Base-by-base conservation (phyloP, 2,329 filamentous ascomycete species). In the Penicillium sclerotiorum region DNA sequence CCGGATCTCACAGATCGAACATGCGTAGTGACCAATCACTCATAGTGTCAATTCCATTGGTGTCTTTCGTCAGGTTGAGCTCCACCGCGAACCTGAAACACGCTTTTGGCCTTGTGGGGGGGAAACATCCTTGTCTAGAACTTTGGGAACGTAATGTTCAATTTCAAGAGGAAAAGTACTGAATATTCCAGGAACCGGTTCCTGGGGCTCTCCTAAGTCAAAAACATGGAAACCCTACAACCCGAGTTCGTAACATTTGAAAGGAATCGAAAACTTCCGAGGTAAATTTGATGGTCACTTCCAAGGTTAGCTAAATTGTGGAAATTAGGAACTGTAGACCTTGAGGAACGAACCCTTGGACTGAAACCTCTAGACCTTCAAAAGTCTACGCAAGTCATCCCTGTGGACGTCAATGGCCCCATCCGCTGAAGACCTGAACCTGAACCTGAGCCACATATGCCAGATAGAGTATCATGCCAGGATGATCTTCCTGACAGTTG, bases 81-180 rank as follows among this genome's bases (percentile, higher is more conserved):
- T 57, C 56, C 56, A 59, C 56, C 49, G 36, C 5, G 33, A 12
- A 52, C 39, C 46, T 59, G 57, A 59, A 58, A 59, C 55, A 57
- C 48, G 43, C 49, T 41, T 32, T 32, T 42, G 33, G 43, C 52
- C 48, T 54, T 55, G 52, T 57, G 55, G 55, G 27, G 40, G 3
- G 25, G 3, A 3, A 13, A 35, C 15, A 13, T 15, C 27, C 39
- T 6, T 15, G 20, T 40, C 20, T 18, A 28, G 39, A 28, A 12
- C 12, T 28, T 12, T 9, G 32, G 15, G 32, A 15, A 3, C 9
- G 5, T 35, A 6, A 9, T 6, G 3, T 35, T 27, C 11, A 11
- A 27, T 6, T 27, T 27, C 7, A 22, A 38, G 35, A 22, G 13
- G 36, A 36, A 15, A 17, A n/a, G n/a, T n/a, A n/a, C n/a, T n/a